These are phyloP conservation scores for Castanea crenata DNA, from an alignment of 306 rosid species.

Conservation along the genomic window DNA sequence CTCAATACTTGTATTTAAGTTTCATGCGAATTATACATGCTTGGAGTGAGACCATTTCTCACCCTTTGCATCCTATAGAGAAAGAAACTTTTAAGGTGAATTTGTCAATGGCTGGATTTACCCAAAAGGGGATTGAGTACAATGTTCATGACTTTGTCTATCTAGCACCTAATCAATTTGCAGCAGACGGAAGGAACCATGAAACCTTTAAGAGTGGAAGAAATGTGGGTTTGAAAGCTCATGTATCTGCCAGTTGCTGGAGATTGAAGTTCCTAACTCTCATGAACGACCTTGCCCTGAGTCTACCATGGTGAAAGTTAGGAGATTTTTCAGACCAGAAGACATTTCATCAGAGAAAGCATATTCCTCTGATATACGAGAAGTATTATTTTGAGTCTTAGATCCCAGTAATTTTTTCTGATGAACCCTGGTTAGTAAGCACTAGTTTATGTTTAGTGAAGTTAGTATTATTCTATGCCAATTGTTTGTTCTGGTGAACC, in stretches of 20 bases:
- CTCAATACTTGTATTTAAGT: too few species aligned
- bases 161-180: conserved; percentile 56
- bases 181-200: conserved; percentile 44
- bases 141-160: conserved; percentile 60
- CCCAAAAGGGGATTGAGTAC: conserved; percentile 56
- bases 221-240: conserved; percentile 81
- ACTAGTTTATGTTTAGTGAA: too few species aligned
- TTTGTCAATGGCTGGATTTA: conserved; percentile 58
- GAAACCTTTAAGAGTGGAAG: conserved; percentile 72
- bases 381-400: background rate
- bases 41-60: too few species aligned
- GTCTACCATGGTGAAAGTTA: conserved; percentile 63
- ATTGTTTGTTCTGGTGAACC: too few species aligned
- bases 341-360: conserved; percentile 74
- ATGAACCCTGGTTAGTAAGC: too few species aligned
- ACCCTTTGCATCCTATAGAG: too few species aligned
- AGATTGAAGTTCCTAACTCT: conserved; percentile 49
- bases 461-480: too few species aligned
- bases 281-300: conserved; percentile 35
- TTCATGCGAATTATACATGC: too few species aligned
- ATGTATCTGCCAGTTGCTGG: conserved; percentile 77
- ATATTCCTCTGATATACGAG: conserved; percentile 47
- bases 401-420: too few species aligned
- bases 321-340: conserved; percentile 90
- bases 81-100: conserved; percentile 51